Conservation (phyloP, 345 rosid genomes). For the rapeseed (Brassica napus) region Da-Ae NC_063446.1:12978501-12979000, state of each 20-base stretch:
- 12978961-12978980: conserved; percentile 88
- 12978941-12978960: conserved; percentile 76
- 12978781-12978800: conserved; percentile 74
- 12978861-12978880: conserved; percentile 98
- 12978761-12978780: conserved; percentile 77
- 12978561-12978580: too few species aligned
- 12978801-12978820: conserved; percentile 76
- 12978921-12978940: conserved; percentile 87
- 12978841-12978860: conserved; percentile 69
- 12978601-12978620: too few species aligned
- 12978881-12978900: conserved; percentile 84
- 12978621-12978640: conserved; percentile 9
- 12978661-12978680: not conserved
- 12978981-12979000: conserved; percentile 82
- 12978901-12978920: conserved; percentile 81
- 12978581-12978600: too few species aligned
- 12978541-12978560: too few species aligned
- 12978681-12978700: too few species aligned
- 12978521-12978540: too few species aligned
- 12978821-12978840: conserved; percentile 70
- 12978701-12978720: conserved; percentile 37
- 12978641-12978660: conserved; percentile 7
- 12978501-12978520: too few species aligned
- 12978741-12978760: conserved; percentile 69
- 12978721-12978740: conserved; percentile 27